Evolutionary conservation across 1,284 basidiomycete species (phyloP), one percentile per base, ranked within the genome.

Genomic region (Rhodotorula mucilaginosa): DNA sequence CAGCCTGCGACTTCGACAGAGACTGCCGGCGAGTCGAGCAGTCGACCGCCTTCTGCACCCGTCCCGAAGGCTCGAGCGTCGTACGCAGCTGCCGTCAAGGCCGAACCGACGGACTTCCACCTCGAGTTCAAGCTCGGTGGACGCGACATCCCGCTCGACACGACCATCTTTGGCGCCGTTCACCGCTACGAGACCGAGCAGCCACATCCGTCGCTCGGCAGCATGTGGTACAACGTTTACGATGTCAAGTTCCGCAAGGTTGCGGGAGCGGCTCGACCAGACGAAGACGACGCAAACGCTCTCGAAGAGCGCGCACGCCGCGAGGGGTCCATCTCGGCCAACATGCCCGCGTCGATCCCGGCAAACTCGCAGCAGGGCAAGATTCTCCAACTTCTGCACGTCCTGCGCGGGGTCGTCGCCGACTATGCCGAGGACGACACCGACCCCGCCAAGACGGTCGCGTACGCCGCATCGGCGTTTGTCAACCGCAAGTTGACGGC

Each of bases 401-500:
- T 95, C 3, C 82, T 99, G 34, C 90, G 93, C 80, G 89, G 88
- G 77, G 82, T 98, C 58, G 84, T 84, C 68, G 89, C 90, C 72
- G 87, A 92, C 16, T 73, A 65, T 21, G 73, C 60, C 44, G 77
- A 79, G 13, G 54, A 58, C 29, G 61, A 71, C 19, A 10, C 34
- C 2, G 54, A 46, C 29, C 52, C n/a, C 15, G 58, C 49, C 19
- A 63, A 52, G 31, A 74, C 23, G 49, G 71, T 58, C 61, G 70
- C 46, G 3, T 82, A 81, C 61, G 81, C 88, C 16, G 92, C 94
- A 72, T 87, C 89, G 1, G 87, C 91, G 0, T 99, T 99, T 80
- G 88, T 99, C 76, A 99, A 99, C 82, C 97, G 97, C 84, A 98
- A 99, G 83, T 84, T 99, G 59, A 95, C 94, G 1, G 97, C 97